Evolutionary conservation across 805 yeast species (phyloP).

Genomic region (Candida silvatica): DNA sequence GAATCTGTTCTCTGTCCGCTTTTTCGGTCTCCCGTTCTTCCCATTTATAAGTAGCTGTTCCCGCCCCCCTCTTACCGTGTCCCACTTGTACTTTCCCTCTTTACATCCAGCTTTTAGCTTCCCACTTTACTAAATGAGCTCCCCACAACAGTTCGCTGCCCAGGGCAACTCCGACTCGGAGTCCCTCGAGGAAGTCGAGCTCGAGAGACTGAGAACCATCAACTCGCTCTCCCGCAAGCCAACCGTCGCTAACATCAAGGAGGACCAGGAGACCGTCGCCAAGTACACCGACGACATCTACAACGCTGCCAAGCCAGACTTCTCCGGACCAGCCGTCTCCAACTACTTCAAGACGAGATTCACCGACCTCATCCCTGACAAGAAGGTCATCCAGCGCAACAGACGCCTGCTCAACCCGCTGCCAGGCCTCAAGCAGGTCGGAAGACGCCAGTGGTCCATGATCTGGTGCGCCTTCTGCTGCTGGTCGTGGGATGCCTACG

Average conservation of each 20-base stretch:
- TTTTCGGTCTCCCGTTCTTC: no score
- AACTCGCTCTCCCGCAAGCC: background rate
- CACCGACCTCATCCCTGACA: conserved; percentile 40
- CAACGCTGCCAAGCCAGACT: conserved; percentile 18
- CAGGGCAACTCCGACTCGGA: conserved; percentile 8
- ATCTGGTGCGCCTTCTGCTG: conserved; percentile 44
- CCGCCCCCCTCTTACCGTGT: background rate
- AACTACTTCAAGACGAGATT: conserved; percentile 36
- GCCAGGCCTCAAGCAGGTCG: conserved; percentile 41
- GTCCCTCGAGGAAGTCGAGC: background rate
- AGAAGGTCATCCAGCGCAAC: conserved; percentile 28
- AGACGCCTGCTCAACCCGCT: conserved; percentile 51
- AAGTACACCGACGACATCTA: conserved; percentile 2
- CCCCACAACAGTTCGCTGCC: no score
- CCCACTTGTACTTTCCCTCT: background rate
- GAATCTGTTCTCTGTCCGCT: no score
- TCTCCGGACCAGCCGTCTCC: conserved; percentile 23
- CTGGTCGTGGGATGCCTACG: conserved; percentile 64
- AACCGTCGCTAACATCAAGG: conserved; percentile 1
- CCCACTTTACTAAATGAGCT: no score
- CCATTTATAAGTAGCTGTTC: no score
- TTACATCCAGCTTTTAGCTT: background rate
- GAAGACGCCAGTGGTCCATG: conserved; percentile 47
- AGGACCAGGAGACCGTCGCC: conserved; percentile 1
- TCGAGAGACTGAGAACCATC: conserved; percentile 2